Evolutionary conservation across 306 rosid genomes (phyloP).

Genomic region (Hylodesmum podocarpum): DNA sequence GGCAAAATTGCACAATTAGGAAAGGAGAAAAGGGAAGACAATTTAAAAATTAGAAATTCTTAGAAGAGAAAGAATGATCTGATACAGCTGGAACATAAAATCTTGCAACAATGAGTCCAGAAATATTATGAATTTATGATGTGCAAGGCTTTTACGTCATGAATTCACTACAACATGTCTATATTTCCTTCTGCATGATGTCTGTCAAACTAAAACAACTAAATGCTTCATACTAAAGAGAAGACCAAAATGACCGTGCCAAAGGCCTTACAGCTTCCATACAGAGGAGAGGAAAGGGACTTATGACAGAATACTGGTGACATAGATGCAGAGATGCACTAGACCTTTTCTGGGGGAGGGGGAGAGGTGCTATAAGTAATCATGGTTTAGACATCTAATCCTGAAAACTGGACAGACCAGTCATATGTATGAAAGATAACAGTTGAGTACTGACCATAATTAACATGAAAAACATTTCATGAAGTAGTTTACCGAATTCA

Average conservation of each 20-base stretch:
- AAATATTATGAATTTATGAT: background rate
- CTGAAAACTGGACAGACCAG: background rate
- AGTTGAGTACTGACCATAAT: background rate
- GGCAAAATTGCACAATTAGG: constrained; percentile 3
- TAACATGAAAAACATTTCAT: background rate
- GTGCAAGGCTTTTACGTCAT: background rate
- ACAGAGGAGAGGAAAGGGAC: background rate
- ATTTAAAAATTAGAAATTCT: background rate
- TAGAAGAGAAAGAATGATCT: constrained; percentile 2
- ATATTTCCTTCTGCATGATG: too few species aligned
- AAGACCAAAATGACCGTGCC: background rate
- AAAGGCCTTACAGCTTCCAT: background rate
- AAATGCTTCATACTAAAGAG: background rate
- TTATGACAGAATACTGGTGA: background rate
- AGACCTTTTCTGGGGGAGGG: too few species aligned
- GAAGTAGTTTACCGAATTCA: background rate
- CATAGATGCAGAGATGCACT: too few species aligned
- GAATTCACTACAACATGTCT: constrained; percentile 1
- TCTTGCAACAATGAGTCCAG: background rate
- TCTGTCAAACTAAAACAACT: background rate
- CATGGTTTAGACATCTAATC: background rate
- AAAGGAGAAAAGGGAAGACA: background rate
- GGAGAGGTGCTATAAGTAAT: too few species aligned
- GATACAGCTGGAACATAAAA: background rate
- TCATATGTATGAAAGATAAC: background rate